A percentile compares a stretch with the other conserved stretches of the same genome.
phyloP scores from a whole-genome alignment of 495 filamentous ascomycete species.

The Pseudomonodictys pantanalensis region DNA sequence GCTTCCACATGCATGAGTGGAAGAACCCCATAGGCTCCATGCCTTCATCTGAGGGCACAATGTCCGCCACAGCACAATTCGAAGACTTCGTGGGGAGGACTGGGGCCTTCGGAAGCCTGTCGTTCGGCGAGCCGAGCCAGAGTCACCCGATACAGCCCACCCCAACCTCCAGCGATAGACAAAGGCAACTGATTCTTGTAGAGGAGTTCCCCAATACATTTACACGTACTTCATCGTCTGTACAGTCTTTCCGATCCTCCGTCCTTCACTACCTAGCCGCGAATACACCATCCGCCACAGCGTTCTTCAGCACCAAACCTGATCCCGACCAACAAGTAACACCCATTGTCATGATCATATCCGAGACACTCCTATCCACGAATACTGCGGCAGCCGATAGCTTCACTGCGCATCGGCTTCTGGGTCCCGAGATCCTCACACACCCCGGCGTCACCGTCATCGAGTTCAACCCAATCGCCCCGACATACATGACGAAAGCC shows the following conservation, averaged over 20 bases:
- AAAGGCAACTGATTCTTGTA: conserved; percentile 67
- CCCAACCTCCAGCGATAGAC: conserved; percentile 23
- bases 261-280: conserved; percentile 71
- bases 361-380: conserved; percentile 77
- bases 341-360: conserved; percentile 84
- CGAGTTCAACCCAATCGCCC: conserved; percentile 88
- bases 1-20: conserved; percentile 82
- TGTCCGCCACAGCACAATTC: conserved; percentile 72
- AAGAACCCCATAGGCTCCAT: conserved; percentile 69
- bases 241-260: conserved; percentile 71
- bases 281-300: conserved; percentile 49
- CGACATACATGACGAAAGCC: conserved; percentile 80
- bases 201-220: conserved; percentile 94
- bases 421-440: conserved; percentile 78
- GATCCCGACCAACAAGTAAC: conserved; percentile 46
- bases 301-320: conserved; percentile 34
- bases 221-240: conserved; percentile 59
- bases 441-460: conserved; percentile 74
- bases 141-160: conserved; percentile 29
- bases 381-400: conserved; percentile 75
- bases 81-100: conserved; percentile 84
- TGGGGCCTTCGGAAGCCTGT: conserved; percentile 73
- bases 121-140: conserved; percentile 43
- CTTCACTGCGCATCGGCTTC: conserved; percentile 82
- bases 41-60: conserved; percentile 54